Evolutionary conservation across 2,329 filamentous ascomycete genomes (phyloP), one percentile per base, ranked within the genome.

Genomic region (Tolypocladium cylindrosporum): DNA sequence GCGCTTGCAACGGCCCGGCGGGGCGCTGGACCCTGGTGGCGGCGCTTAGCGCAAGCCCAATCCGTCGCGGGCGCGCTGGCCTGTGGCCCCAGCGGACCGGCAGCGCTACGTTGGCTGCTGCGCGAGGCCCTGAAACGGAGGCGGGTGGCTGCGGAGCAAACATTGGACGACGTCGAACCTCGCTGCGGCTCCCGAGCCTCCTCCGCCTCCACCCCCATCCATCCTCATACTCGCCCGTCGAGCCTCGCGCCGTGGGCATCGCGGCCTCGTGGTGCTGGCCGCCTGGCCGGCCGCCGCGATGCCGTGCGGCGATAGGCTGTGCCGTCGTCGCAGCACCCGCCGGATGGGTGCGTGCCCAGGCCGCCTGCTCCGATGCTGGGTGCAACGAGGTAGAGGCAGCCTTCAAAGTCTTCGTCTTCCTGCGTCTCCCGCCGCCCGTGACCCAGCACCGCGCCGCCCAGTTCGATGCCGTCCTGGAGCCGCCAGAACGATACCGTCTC

Each of bases 251-350:
- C 40, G 31, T 34, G 39, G 31, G 14, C 40, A 16, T 34, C 27
- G 45, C 27, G 27, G 31, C 45, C 45, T 34, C 16, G 48, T 1
- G n/a, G 48, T 0, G 54, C 53, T 41, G 37, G 53, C 54, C 31
- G 40, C 54, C 10, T 34, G 31, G 24, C 45, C 41, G 54, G 48
- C 54, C 54, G 45, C 53, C 21, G 45, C n/a, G 48, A 53, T 45
- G 52, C 36, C 42, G 52, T 27, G 31, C 45, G 31, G 52, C 57
- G 41, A 59, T 55, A 59, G 57, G 57, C 54, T 56, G 54, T 42
- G 54, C 41, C 41, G 54, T 37, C 54, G 40, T 42, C 54, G 62
- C 61, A 61, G 62, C 59, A 39, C 45, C 24, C 13, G 45, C 4
- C 19, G 24, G 10, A 11, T 16, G 45, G 48, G 31, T 50, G 24